These are phyloP conservation scores for Kwoniella bestiolae DNA, from an alignment of 768 basidiomycete genomes.

Conservation along the genomic window DNA sequence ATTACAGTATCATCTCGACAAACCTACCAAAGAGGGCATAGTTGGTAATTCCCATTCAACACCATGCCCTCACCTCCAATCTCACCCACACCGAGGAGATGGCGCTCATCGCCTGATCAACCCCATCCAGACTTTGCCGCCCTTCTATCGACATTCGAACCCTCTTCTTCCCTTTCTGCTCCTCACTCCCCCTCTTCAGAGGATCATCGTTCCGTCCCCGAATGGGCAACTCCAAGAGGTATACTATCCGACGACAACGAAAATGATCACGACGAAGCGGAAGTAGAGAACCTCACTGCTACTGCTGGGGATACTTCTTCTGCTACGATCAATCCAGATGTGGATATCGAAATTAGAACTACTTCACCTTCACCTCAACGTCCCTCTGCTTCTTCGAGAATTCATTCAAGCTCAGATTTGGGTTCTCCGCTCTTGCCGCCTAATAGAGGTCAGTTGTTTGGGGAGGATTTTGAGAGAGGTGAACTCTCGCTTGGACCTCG, in stretches of 20 bases:
- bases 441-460: constrained; percentile 23
- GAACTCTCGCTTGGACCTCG: constrained; percentile 17
- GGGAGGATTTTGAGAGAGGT: constrained; percentile 4
- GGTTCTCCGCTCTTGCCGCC: constrained; percentile 27
- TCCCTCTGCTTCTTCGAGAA: neutral
- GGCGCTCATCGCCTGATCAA: constrained; percentile 26
- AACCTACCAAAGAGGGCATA: constrained; percentile 16
- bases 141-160: constrained; percentile 33
- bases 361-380: constrained; percentile 48
- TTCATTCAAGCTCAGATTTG: neutral
- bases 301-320: neutral
- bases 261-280: constrained; percentile 32
- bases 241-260: constrained; percentile 1
- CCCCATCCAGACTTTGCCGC: constrained; percentile 38
- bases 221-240: constrained; percentile 19
- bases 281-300: constrained; percentile 36
- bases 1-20: neutral
- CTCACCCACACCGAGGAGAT: constrained; percentile 40
- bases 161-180: constrained; percentile 1
- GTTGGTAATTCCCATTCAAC: neutral
- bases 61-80: constrained; percentile 35
- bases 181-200: constrained; percentile 2
- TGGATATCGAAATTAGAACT: constrained; percentile 36
- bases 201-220: constrained; percentile 4
- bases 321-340: neutral